Base-by-base conservation (phyloP, 1,284 basidiomycete genomes). In the Phaffia rhodozyma region DNA sequence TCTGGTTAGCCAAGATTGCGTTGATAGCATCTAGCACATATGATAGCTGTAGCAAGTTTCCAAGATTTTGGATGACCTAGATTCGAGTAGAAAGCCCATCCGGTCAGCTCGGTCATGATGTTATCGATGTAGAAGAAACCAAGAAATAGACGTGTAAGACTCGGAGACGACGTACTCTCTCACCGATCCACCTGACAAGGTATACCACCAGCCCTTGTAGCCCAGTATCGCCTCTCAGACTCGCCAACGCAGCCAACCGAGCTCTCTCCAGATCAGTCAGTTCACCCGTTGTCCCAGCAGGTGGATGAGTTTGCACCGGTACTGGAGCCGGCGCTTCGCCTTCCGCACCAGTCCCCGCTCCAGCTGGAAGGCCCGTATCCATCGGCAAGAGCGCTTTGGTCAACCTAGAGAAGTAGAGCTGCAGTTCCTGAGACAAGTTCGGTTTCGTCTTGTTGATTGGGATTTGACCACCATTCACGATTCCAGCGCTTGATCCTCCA, bases 131-230 rank as follows among this genome's bases (percentile, higher is more conserved):
- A 20, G 27, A 6, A 32, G 53, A 18, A 23, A 5, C 49, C 29
- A 27, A 38, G 55, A 25, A 64, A 54, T 43, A 60, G 43, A 11
- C 77, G 80, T n/a, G 87, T 84, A 11, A 90, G 86, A 47, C 86
- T 21, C 23, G 18, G 23, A 25, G 2, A 16, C 3, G 29, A 54
- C 62, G 21, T n/a, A 72, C 72, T 66, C 76, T 90, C 72, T 97
- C 91, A 7, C 86, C 89, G 1, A 94, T 83, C 91, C 94, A 98
- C 58, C 91, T 86, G 55, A 97, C 89, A 34, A 98, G 80, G 74
- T 98, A 98, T 0, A 93, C 91, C 23, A 99, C 78, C n/a, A 99
- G 81, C 9, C 91, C 89, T 68, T 93, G 90, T 61, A 99, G 75
- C 21, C 94, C 94, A 2, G 93, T 90, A 71, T 99, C 94, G 66